phyloP scores from a whole-genome alignment of 2,329 filamentous ascomycete genomes.

The Botrytis tulipae region DNA sequence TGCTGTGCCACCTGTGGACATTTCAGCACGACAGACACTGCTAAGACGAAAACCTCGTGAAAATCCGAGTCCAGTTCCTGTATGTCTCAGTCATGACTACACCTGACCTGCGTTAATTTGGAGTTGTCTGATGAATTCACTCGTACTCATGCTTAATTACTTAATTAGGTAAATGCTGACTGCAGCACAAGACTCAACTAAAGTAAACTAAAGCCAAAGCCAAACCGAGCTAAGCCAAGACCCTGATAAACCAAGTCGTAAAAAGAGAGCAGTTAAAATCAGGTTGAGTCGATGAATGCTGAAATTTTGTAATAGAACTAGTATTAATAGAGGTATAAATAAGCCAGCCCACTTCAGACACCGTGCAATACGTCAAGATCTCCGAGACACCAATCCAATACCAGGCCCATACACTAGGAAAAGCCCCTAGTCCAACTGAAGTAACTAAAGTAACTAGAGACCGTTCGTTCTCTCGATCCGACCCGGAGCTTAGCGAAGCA shows the following conservation, averaged over 20 bases:
- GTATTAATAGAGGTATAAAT: constrained; percentile 8
- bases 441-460: background rate
- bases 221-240: background rate
- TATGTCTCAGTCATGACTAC: constrained; percentile 11
- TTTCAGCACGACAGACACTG: constrained; percentile 4
- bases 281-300: background rate
- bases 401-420: background rate
- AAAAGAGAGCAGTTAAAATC: background rate
- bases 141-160: background rate
- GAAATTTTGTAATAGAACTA: constrained; percentile 1
- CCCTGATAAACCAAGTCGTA: background rate
- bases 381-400: constrained; percentile 9
- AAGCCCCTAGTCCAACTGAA: background rate
- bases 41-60: background rate
- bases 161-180: constrained; percentile 8
- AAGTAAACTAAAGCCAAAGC: background rate
- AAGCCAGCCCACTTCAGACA: background rate
- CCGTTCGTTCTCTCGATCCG: constrained; percentile 9
- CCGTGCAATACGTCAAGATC: background rate
- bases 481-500: constrained; percentile 11
- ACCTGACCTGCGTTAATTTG: constrained; percentile 8
- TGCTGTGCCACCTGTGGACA: constrained; percentile 1
- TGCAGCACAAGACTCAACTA: constrained; percentile 2
- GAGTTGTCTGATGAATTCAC: background rate
- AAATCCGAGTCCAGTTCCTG: constrained; percentile 15